Conservation (phyloP, 257 asterid species). For the Misopates orontium region DNA sequence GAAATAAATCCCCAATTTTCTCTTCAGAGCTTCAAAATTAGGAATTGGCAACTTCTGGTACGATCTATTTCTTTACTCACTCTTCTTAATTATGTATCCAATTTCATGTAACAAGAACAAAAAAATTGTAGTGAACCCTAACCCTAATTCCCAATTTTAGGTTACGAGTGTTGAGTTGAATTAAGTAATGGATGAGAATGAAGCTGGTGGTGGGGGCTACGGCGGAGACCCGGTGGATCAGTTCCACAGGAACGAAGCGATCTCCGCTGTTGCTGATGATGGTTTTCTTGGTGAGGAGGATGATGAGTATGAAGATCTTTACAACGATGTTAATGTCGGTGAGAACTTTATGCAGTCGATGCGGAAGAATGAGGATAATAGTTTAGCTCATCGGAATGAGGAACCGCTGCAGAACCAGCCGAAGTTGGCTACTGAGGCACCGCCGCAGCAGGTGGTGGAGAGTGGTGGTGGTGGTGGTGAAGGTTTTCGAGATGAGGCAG, state of each 20-base stretch:
- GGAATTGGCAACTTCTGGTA: conserved; percentile 31
- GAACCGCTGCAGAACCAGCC: conserved; percentile 38
- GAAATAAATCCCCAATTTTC: too few species aligned
- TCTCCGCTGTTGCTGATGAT: conserved; percentile 80
- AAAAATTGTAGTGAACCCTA: conserved; percentile 6
- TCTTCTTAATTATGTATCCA: too few species aligned
- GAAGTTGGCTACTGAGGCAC: conserved; percentile 11
- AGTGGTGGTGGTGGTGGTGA: conserved; percentile 33
- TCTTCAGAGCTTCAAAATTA: conserved; percentile 15
- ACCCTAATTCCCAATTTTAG: too few species aligned
- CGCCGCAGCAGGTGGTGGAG: conserved; percentile 32
- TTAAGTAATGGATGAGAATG: conserved; percentile 55
- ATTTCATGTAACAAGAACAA: background rate
- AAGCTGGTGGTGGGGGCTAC: conserved; percentile 45
- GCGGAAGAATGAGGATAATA: conserved; percentile 53
- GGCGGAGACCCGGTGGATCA: conserved; percentile 62
- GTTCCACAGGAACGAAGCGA: conserved; percentile 73
- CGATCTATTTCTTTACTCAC: too few species aligned
- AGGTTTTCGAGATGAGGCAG: conserved; percentile 39
- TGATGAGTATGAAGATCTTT: conserved; percentile 91
- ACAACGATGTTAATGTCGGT: conserved; percentile 93
- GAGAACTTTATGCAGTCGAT: conserved; percentile 77
- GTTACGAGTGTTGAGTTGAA: conserved; percentile 22
- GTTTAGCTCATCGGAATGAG: conserved; percentile 40
- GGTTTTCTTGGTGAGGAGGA: conserved; percentile 80